Conservation (phyloP, 192 early-diverging fungal species). For the Backusella sp. region DNA sequence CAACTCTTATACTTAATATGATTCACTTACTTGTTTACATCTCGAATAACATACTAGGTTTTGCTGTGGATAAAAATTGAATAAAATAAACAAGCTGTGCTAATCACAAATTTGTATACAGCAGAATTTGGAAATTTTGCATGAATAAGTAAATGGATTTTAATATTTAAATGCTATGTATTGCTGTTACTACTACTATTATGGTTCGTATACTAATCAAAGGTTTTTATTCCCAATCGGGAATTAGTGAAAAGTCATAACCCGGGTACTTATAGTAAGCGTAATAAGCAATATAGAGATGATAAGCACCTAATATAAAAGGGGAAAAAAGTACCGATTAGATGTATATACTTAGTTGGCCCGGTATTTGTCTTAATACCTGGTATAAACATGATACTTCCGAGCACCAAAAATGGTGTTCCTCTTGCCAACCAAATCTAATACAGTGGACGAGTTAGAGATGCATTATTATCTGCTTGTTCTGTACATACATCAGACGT, state of each 20-base stretch:
- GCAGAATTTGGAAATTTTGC: no score
- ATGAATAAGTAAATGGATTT: no score
- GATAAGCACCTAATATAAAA: constrained; percentile 48
- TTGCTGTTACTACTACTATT: no score
- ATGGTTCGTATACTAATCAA: no score
- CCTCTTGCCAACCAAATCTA: constrained; percentile 55
- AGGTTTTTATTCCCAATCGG: no score
- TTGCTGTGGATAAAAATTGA: neutral
- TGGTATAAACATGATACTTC: constrained; percentile 57
- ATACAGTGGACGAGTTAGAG: neutral
- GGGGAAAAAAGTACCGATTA: no score
- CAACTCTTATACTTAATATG: no score
- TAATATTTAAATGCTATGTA: no score
- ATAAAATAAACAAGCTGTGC: neutral
- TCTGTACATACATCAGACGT: constrained; percentile 38
- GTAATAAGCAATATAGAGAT: constrained; percentile 53
- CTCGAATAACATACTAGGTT: neutral
- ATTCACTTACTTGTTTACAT: neutral
- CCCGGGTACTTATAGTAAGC: constrained; percentile 55
- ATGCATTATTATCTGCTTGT: neutral
- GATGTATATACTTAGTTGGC: neutral
- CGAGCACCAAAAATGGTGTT: constrained; percentile 51
- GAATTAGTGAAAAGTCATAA: constrained; percentile 49
- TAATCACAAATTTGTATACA: no score
- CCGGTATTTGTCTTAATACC: constrained; percentile 24